Percentiles rank a stretch among this genome's conserved stretches.
These are phyloP conservation scores for Acmispon strigosus DNA, from an alignment of 306 rosid genomes.

Conservation along the genomic window DNA sequence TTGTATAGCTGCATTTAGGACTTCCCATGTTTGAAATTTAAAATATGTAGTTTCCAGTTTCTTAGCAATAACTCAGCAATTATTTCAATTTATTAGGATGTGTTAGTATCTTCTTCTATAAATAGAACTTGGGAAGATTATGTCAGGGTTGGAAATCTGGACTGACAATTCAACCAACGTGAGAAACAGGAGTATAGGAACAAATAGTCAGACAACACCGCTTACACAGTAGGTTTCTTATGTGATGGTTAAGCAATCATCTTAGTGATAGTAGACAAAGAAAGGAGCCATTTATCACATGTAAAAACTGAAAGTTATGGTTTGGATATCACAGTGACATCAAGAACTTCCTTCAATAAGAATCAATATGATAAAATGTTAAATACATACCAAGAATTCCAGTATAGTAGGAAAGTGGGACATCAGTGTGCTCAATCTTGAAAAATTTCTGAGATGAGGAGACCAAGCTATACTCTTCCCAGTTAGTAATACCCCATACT, in stretches of 20 bases:
- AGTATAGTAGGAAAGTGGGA: conserved; percentile 33
- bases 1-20: too few species aligned
- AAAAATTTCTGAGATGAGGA: background rate
- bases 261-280: background rate
- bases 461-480: conserved; percentile 41
- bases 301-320: background rate
- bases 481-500: conserved; percentile 33
- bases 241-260: background rate
- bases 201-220: background rate
- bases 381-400: conserved; percentile 25
- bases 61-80: too few species aligned
- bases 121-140: too few species aligned
- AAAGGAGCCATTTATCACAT: background rate
- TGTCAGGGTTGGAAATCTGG: too few species aligned
- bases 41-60: too few species aligned
- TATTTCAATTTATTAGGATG: too few species aligned
- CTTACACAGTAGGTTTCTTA: background rate
- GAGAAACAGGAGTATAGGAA: too few species aligned
- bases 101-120: too few species aligned
- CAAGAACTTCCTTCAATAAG: background rate
- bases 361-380: background rate
- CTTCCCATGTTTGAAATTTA: too few species aligned
- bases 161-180: too few species aligned
- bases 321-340: background rate
- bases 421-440: conserved; percentile 28